phyloP scores from a whole-genome alignment of 1,284 basidiomycete genomes.

The Hemileia vastatrix region DNA sequence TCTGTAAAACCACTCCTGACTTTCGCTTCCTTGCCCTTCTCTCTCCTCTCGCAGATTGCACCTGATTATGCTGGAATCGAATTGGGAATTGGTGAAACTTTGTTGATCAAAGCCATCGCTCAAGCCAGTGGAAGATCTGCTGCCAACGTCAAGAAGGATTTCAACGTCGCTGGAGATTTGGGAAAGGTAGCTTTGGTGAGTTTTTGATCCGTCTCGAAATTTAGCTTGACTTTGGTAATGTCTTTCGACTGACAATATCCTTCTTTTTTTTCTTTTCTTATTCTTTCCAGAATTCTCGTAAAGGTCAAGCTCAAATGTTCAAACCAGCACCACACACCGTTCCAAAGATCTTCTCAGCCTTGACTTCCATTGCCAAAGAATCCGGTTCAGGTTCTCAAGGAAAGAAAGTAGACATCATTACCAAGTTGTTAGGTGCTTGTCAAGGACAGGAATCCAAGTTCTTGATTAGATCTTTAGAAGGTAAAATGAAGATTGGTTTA shows the following conservation, averaged over 20 bases:
- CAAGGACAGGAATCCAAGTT: conserved; percentile 41
- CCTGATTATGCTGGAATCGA: conserved; percentile 43
- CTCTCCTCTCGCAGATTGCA: too few species aligned
- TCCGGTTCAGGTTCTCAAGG: conserved; percentile 26
- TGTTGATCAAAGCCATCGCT: conserved; percentile 42
- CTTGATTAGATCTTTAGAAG: conserved; percentile 40
- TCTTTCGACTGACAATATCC: neutral
- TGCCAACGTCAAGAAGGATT: conserved; percentile 38
- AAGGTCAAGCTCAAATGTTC: conserved; percentile 44
- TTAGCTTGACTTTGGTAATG: too few species aligned
- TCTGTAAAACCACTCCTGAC: too few species aligned
- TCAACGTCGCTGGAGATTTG: conserved; percentile 37
- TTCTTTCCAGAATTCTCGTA: too few species aligned
- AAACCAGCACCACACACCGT: conserved; percentile 34
- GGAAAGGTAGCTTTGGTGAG: conserved; percentile 35
- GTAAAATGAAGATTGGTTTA: conserved; percentile 41
- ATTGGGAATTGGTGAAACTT: conserved; percentile 39
- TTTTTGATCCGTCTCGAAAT: neutral
- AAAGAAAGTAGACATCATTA: conserved; percentile 43
- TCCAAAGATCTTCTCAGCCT: conserved; percentile 26
- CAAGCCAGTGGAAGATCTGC: conserved; percentile 39
- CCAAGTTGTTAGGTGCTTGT: conserved; percentile 40
- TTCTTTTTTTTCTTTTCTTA: neutral
- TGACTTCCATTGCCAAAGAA: neutral
- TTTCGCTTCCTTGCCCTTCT: too few species aligned